These are phyloP conservation scores for Pseudogymnoascus pannorum DNA, from an alignment of 2,329 filamentous ascomycete genomes.

Conservation along the genomic window DNA sequence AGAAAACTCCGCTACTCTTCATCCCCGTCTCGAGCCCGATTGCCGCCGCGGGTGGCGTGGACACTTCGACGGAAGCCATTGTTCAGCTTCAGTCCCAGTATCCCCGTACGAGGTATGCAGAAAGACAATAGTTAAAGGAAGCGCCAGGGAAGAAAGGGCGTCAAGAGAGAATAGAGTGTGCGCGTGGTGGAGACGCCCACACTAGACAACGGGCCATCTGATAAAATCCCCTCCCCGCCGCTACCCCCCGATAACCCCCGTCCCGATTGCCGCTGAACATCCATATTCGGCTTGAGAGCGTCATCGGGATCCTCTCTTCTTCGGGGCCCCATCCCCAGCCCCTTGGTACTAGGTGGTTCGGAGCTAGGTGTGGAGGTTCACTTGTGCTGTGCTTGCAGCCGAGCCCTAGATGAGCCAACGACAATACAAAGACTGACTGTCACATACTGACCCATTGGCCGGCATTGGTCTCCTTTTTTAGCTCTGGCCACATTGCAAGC, in stretches of 20 bases:
- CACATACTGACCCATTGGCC: not conserved
- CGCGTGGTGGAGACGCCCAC: not conserved
- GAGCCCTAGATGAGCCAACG: not conserved
- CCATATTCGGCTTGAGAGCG: constrained; percentile 3
- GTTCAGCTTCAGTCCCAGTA: not conserved
- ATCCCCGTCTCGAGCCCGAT: not conserved
- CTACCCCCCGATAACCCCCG: not conserved
- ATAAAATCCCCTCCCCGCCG: not conserved
- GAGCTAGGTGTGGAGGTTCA: not conserved
- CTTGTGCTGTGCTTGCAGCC: not conserved
- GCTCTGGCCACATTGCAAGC: not conserved
- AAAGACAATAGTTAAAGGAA: not conserved
- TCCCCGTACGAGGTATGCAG: constrained; percentile 1
- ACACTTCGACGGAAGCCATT: constrained; percentile 6
- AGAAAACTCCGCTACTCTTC: not conserved
- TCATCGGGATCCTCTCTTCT: not conserved
- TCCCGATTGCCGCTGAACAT: not conserved
- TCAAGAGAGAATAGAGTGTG: not conserved
- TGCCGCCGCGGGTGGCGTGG: not conserved
- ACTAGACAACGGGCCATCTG: not conserved
- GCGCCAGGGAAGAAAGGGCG: not conserved
- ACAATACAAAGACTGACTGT: not conserved
- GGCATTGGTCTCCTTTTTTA: not conserved
- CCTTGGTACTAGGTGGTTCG: not conserved
- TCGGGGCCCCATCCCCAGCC: not conserved